Percentiles rank a stretch among this genome's conserved stretches.
These are phyloP conservation scores for Cladosporium sp. DNA, from an alignment of 2,329 filamentous ascomycete species.

Conservation along the genomic window DNA sequence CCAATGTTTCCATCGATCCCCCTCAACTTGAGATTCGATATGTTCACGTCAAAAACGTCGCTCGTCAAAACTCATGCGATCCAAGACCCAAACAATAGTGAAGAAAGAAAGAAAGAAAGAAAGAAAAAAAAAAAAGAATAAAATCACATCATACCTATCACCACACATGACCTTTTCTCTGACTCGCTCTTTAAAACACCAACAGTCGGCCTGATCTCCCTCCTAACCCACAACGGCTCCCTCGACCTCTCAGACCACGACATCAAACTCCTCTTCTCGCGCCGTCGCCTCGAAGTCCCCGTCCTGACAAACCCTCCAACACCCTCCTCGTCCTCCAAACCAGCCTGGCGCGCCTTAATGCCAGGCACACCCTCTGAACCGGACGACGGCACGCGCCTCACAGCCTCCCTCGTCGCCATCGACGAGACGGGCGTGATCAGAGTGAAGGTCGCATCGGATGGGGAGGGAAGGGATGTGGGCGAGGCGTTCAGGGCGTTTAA, in stretches of 20 bases:
- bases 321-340: not conserved
- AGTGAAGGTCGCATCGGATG: slow-evolving; percentile 22
- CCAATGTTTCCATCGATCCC: too few species aligned
- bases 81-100: too few species aligned
- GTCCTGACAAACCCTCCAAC: not conserved
- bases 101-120: not conserved
- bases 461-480: slow-evolving; percentile 18
- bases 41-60: too few species aligned
- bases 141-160: too few species aligned
- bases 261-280: slow-evolving; percentile 24
- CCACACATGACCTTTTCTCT: not conserved
- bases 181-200: not conserved
- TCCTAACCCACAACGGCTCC: slow-evolving; percentile 18
- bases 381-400: slow-evolving; percentile 13
- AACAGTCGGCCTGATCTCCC: slow-evolving; percentile 17
- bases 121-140: not conserved
- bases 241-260: slow-evolving; percentile 17
- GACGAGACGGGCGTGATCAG: slow-evolving; percentile 18
- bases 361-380: not conserved
- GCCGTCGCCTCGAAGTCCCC: slow-evolving; percentile 2
- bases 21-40: too few species aligned
- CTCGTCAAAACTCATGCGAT: too few species aligned
- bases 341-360: not conserved
- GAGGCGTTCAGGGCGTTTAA: slow-evolving; percentile 24
- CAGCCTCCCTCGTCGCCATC: slow-evolving; percentile 22